Base-by-base conservation (phyloP, 768 basidiomycete genomes). In the Fomitopsis pulvina region DNA sequence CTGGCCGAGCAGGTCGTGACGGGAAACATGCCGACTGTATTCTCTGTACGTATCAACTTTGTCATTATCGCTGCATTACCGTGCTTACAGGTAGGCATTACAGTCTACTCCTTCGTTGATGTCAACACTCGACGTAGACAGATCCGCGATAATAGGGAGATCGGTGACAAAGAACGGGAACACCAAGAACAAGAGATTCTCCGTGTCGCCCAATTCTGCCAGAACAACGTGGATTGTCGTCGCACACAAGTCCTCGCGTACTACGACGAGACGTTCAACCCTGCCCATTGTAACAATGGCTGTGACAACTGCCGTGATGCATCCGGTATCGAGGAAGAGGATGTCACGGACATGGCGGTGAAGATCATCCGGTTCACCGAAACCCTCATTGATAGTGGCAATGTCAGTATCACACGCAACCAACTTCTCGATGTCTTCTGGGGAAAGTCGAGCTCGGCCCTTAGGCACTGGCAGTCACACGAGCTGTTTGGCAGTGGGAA, bases 1-100 rank as follows among this genome's bases (percentile, higher is more conserved):
- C 95, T 0, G 96, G 96, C 5, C 82, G 96, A 50, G 96, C 94
- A 16, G 96, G 96, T 4, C 80, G 96, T 51, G 96, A 99, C 61
- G 92, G 91, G 4, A 65, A 77, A 57, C 77, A 80, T 1, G 85
- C 96, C 0, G 81, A 87, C 45, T 99, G 96, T 66, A 66, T 96
- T 11, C 77, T 98, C 10, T 92, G 92, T 95, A 63, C 60, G 84
- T 68, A 11, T 12, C 12, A n/a, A n/a, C 14, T 34, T 44, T 24
- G 42, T 28, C 27, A 11, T 22, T 9, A 14, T 43, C 42, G 25
- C n/a, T n/a, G n/a, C n/a, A n/a, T n/a, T n/a, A n/a, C n/a, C n/a
- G n/a, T n/a, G n/a, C n/a, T n/a, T n/a, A n/a, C n/a, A n/a, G n/a
- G n/a, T n/a, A n/a, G n/a, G n/a, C n/a, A n/a, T n/a, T 43, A 8